These are phyloP conservation scores for Penicillium roqueforti DNA, from an alignment of 495 filamentous ascomycete species.

Conservation along the genomic window DNA sequence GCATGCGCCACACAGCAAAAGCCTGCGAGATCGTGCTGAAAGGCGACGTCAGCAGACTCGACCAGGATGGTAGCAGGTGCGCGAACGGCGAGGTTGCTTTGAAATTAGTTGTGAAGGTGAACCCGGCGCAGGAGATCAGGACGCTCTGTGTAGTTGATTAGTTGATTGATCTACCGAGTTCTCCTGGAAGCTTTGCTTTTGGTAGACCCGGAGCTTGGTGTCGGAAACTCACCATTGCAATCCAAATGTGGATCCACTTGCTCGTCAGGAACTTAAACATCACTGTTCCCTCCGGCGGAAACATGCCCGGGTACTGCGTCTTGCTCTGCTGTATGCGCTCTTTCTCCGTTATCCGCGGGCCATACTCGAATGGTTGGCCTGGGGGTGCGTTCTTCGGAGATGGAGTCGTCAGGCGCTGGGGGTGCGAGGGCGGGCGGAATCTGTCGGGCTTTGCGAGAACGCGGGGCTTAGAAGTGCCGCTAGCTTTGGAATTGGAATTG, in stretches of 20 bases:
- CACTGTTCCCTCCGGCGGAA: slow-evolving; percentile 69
- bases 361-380: slow-evolving; percentile 55
- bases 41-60: slow-evolving; percentile 58
- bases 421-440: slow-evolving; percentile 84
- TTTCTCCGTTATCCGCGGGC: slow-evolving; percentile 59
- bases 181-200: too few relatives aligned
- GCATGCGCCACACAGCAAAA: slow-evolving; percentile 64
- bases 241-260: slow-evolving; percentile 68
- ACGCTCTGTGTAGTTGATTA: slow-evolving; percentile 48
- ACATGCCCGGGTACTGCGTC: slow-evolving; percentile 75
- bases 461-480: slow-evolving; percentile 40
- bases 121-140: slow-evolving; percentile 60
- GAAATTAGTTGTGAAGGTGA: slow-evolving; percentile 68
- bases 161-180: too few relatives aligned
- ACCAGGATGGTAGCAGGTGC: slow-evolving; percentile 63
- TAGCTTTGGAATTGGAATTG: neutral
- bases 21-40: slow-evolving; percentile 53
- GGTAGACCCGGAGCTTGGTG: neutral
- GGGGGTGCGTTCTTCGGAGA: slow-evolving; percentile 27
- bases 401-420: slow-evolving; percentile 49
- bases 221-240: slow-evolving; percentile 61
- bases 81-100: slow-evolving; percentile 62
- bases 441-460: slow-evolving; percentile 74
- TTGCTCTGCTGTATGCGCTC: slow-evolving; percentile 48
- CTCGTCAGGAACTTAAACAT: slow-evolving; percentile 71